A percentile compares a stretch with the other conserved stretches of the same genome.
Conservation (phyloP, 257 asterid species). For the Marsdenia floribunda region DNA sequence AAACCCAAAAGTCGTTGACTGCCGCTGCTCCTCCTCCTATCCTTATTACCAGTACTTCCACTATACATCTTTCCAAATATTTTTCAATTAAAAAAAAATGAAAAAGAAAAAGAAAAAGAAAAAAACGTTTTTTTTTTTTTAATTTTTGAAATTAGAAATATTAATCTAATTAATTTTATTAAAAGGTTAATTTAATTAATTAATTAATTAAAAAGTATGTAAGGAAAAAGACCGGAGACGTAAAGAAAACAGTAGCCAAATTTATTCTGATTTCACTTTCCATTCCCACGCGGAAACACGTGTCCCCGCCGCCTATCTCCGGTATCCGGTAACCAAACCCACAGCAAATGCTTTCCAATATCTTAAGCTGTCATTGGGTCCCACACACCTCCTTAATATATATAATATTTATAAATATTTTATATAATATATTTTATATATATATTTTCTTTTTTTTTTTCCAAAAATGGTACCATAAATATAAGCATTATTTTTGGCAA, state of each 20-base stretch:
- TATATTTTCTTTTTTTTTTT: no score
- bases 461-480: background rate
- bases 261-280: background rate
- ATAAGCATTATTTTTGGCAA: background rate
- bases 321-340: constrained; percentile 9
- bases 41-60: background rate
- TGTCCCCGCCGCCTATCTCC: constrained; percentile 11
- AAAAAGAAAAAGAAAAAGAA: background rate
- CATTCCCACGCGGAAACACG: constrained; percentile 9
- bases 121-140: no score
- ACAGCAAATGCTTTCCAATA: constrained; percentile 13
- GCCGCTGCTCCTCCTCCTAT: background rate
- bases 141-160: background rate
- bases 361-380: constrained; percentile 11
- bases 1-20: background rate
- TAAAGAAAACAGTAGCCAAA: background rate
- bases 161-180: background rate
- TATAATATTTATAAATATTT: no score
- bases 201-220: background rate
- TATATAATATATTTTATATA: no score
- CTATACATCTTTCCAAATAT: background rate
- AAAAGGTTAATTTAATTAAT: background rate
- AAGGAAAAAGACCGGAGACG: constrained; percentile 1
- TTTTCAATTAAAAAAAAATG: background rate
- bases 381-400: constrained; percentile 6